Conservation (phyloP, 306 rosid species). For the Chamaecrista fasciculata region DNA sequence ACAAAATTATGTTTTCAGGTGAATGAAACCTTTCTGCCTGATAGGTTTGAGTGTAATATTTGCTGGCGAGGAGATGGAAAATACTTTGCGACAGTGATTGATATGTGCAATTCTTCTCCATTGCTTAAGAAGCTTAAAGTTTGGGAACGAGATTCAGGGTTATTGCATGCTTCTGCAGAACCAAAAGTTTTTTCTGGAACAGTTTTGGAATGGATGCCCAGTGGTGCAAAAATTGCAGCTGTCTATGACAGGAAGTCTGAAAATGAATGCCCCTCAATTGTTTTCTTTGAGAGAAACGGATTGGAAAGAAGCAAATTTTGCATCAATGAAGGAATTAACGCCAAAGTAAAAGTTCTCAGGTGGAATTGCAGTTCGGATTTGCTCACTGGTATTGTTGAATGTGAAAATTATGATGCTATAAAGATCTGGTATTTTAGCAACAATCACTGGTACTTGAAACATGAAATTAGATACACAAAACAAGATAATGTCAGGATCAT, state of each 20-base stretch:
- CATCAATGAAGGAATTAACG: conserved; percentile 51
- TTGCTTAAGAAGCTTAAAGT: conserved; percentile 61
- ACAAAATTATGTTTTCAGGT: conserved; percentile 49
- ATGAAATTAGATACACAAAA: conserved; percentile 73
- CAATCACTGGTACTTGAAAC: conserved; percentile 86
- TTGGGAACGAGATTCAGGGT: conserved; percentile 91
- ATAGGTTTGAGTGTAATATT: conserved; percentile 38
- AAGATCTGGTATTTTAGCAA: conserved; percentile 90
- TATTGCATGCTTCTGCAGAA: conserved; percentile 68
- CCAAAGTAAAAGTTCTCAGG: conserved; percentile 57
- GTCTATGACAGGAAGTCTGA: conserved; percentile 62
- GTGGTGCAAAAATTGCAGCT: conserved; percentile 92
- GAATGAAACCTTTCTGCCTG: conserved; percentile 35
- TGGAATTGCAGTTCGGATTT: conserved; percentile 99
- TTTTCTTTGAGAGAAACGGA: conserved; percentile 91
- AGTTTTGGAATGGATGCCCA: conserved; percentile 93
- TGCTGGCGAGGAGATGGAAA: conserved; percentile 98
- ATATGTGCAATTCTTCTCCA: conserved; percentile 33
- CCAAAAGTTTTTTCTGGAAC: conserved; percentile 59
- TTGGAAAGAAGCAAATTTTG: conserved; percentile 76
- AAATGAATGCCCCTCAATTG: conserved; percentile 64
- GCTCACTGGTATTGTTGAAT: conserved; percentile 79
- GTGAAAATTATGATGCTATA: conserved; percentile 62
- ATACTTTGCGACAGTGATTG: conserved; percentile 65
- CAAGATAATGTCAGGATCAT: conserved; percentile 62